Evolutionary conservation across 2,329 filamentous ascomycete species (phyloP).

Genomic region (Pyricularia sp.): DNA sequence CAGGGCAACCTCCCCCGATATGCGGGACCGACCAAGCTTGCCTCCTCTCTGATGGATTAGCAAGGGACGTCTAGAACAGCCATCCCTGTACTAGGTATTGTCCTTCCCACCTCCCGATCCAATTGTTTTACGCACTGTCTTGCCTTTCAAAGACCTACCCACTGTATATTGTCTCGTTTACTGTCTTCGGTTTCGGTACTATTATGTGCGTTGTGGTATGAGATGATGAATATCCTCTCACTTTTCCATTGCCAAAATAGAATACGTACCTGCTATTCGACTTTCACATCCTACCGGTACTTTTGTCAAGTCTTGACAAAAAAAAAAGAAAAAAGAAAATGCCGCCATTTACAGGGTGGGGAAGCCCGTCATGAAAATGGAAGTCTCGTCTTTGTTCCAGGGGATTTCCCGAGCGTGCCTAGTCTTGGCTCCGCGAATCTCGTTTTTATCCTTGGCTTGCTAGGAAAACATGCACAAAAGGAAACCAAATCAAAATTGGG

Average conservation of each 20-base stretch:
- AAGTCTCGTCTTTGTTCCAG: neutral
- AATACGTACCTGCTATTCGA: no score
- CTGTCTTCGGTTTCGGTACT: neutral
- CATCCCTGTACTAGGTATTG: neutral
- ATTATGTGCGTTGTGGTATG: neutral
- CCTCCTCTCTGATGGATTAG: neutral
- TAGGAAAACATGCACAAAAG: neutral
- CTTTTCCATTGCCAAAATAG: neutral
- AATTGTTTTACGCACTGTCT: neutral
- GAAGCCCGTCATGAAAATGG: neutral
- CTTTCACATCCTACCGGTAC: no score
- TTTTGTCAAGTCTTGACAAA: no score
- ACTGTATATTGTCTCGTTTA: neutral
- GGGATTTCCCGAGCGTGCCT: neutral
- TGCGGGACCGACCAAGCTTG: neutral
- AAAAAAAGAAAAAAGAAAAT: no score
- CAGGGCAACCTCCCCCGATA: neutral
- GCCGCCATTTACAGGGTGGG: neutral
- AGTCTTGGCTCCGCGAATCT: neutral
- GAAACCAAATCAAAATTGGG: neutral
- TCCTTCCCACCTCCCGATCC: neutral
- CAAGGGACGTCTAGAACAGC: neutral
- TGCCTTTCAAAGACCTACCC: neutral
- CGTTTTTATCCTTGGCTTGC: neutral
- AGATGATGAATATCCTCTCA: neutral